Evolutionary conservation across 1,284 basidiomycete genomes (phyloP).

Genomic region (Anthracocystis setariae): DNA sequence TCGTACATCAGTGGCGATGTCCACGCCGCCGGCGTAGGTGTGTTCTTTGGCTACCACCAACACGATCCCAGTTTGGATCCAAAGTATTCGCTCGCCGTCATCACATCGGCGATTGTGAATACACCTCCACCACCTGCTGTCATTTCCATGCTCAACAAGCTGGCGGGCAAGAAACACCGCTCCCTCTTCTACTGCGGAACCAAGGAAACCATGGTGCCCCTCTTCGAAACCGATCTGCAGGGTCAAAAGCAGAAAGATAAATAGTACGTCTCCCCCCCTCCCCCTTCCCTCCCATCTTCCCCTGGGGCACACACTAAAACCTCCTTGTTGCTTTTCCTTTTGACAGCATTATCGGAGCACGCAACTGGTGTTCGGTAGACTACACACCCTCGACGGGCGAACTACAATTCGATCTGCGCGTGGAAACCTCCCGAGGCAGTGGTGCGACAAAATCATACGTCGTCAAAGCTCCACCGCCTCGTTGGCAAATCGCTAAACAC

Average conservation of each 20-base stretch:
- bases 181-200: slow-evolving; percentile 69
- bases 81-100: slow-evolving; percentile 64
- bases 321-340: slow-evolving; percentile 32
- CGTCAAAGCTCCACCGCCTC: slow-evolving; percentile 57
- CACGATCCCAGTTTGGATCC: slow-evolving; percentile 60
- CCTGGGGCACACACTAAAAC: background rate
- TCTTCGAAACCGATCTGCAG: slow-evolving; percentile 82
- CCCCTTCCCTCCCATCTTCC: slow-evolving; percentile 18
- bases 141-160: slow-evolving; percentile 80
- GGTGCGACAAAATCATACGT: slow-evolving; percentile 61
- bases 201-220: slow-evolving; percentile 80
- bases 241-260: slow-evolving; percentile 76
- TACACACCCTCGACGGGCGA: slow-evolving; percentile 75
- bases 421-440: slow-evolving; percentile 72
- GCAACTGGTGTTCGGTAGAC: slow-evolving; percentile 88
- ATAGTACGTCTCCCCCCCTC: slow-evolving; percentile 24
- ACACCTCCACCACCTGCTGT: slow-evolving; percentile 79
- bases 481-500: slow-evolving; percentile 34
- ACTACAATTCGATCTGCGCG: slow-evolving; percentile 84
- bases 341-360: slow-evolving; percentile 77
- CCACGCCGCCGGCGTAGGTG: slow-evolving; percentile 59
- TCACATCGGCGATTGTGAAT: slow-evolving; percentile 66
- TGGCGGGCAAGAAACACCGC: slow-evolving; percentile 83
- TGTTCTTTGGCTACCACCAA: slow-evolving; percentile 48
- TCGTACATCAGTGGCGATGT: slow-evolving; percentile 65